These are phyloP conservation scores for Fusarium proliferatum DNA, from an alignment of 2,329 filamentous ascomycete species.

Conservation along the genomic window DNA sequence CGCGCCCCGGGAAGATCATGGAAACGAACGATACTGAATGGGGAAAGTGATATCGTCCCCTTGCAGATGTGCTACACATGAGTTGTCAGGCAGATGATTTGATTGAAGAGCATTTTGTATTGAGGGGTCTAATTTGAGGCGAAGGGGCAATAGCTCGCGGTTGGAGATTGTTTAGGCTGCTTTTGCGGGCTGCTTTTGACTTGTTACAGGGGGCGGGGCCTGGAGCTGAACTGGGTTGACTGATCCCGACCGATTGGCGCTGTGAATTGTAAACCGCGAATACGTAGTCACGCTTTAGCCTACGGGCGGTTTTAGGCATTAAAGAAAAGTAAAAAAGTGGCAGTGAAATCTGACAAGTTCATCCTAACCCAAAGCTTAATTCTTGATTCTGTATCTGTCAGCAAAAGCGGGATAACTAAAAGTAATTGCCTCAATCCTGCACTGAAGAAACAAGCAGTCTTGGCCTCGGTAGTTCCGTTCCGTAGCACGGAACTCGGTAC, in stretches of 20 bases:
- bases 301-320: background rate
- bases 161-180: background rate
- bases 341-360: background rate
- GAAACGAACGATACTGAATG: background rate
- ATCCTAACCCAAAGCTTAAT: background rate
- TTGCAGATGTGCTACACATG: background rate
- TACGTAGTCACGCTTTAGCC: background rate
- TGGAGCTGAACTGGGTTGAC: background rate
- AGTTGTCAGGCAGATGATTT: background rate
- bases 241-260: background rate
- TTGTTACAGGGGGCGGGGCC: background rate
- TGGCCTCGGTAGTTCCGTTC: background rate
- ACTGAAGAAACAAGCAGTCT: background rate
- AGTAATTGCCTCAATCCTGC: background rate
- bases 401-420: background rate
- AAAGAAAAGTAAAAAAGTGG: background rate
- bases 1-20: slow-evolving; percentile 3
- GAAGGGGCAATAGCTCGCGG: background rate
- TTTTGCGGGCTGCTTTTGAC: background rate
- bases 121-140: background rate
- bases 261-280: background rate
- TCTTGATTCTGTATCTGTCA: background rate
- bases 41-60: background rate
- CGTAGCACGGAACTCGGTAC: background rate
- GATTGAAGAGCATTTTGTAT: background rate